Evolutionary conservation across 108 stramenopile genomes (phyloP).

Genomic region (Heterococcus sp.): DNA sequence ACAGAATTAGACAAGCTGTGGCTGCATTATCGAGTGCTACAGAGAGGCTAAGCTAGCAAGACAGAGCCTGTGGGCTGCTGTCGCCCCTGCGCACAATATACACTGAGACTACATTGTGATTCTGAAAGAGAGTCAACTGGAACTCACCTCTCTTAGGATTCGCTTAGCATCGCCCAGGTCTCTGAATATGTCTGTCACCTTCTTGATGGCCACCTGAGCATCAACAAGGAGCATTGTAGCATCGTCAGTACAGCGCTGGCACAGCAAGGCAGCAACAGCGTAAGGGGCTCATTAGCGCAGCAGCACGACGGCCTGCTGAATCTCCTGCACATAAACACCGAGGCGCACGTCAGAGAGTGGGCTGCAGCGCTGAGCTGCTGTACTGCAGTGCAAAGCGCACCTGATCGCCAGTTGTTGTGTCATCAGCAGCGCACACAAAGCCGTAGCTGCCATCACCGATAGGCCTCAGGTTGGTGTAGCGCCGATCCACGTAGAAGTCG

Average conservation of each 20-base stretch:
- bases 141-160: constrained; percentile 51
- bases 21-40: too few species aligned
- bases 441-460: constrained; percentile 67
- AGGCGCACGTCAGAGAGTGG: background rate
- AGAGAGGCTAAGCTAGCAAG: too few species aligned
- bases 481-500: background rate
- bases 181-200: constrained; percentile 58
- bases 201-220: constrained; percentile 68
- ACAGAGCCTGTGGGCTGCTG: too few species aligned
- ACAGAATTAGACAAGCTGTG: too few species aligned
- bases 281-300: background rate
- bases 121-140: too few species aligned
- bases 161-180: constrained; percentile 69
- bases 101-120: too few species aligned
- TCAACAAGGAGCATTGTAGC: constrained; percentile 49
- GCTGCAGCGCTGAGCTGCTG: background rate
- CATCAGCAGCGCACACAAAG: constrained; percentile 60
- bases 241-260: background rate
- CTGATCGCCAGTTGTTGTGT: constrained; percentile 59
- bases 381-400: constrained; percentile 60
- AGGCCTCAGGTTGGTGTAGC: constrained; percentile 57
- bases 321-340: background rate
- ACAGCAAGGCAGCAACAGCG: background rate
- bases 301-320: background rate
- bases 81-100: too few species aligned